Conservation (phyloP, 2,329 filamentous ascomycete genomes). For the Ophiostoma sp. region DNA sequence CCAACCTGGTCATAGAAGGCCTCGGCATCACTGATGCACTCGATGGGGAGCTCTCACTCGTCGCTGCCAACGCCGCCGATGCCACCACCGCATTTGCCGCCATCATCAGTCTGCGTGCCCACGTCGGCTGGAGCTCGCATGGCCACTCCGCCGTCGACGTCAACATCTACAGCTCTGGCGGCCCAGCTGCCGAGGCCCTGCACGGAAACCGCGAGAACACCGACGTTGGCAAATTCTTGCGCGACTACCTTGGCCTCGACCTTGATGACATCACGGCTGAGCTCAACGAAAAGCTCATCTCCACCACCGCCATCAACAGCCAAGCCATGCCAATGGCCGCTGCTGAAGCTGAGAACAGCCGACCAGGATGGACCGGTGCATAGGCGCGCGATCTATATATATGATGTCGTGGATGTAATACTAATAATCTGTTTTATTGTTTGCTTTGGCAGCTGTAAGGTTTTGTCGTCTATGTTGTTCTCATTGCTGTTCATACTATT, state of each 20-base stretch:
- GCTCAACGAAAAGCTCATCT: constrained; percentile 61
- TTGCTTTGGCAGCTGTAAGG: neutral
- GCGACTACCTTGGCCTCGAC: constrained; percentile 72
- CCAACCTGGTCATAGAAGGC: constrained; percentile 59
- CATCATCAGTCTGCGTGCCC: constrained; percentile 80
- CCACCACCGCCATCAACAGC: constrained; percentile 61
- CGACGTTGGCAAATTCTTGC: constrained; percentile 78
- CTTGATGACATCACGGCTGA: constrained; percentile 72
- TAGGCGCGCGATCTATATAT: neutral
- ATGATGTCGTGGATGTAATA: neutral
- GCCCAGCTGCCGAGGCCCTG: constrained; percentile 58
- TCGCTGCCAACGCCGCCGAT: constrained; percentile 54
- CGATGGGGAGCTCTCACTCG: constrained; percentile 61
- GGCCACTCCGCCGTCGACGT: constrained; percentile 93
- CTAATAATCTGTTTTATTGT: neutral
- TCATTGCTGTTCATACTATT: neutral
- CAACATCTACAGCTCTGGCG: constrained; percentile 82
- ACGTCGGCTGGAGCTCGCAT: constrained; percentile 90
- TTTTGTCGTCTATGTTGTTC: neutral
- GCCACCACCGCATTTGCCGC: constrained; percentile 63
- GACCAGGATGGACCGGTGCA: constrained; percentile 9
- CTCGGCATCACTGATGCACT: constrained; percentile 73
- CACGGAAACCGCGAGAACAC: constrained; percentile 92
- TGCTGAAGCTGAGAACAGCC: neutral
- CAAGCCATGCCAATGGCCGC: constrained; percentile 13